Percentiles rank a stretch among this genome's conserved stretches.
Evolutionary conservation across 345 rosid genomes (phyloP).

Genomic region (Citrus hindsii): DNA sequence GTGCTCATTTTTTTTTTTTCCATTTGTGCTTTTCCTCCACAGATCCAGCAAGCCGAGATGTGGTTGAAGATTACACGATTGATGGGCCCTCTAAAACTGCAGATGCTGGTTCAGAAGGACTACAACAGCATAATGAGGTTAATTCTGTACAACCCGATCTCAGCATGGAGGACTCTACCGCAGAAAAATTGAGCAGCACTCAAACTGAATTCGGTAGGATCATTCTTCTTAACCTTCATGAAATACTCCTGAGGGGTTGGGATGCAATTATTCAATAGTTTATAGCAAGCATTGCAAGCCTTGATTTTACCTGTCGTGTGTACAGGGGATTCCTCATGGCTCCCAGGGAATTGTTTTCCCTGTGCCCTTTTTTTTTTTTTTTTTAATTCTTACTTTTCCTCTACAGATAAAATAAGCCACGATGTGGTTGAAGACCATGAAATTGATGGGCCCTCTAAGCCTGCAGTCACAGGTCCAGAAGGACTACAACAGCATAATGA

Average conservation of each 20-base stretch:
- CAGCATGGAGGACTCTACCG: background rate
- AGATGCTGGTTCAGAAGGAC: conserved; percentile 19
- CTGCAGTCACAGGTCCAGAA: conserved; percentile 20
- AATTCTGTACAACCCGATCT: background rate
- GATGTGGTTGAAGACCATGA: conserved; percentile 30
- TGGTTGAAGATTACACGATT: conserved; percentile 27
- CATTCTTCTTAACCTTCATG: background rate
- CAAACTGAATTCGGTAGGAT: background rate
- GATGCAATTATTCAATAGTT: background rate
- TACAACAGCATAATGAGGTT: conserved; percentile 30
- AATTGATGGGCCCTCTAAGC: conserved; percentile 22
- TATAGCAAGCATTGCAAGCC: background rate
- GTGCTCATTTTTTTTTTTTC: background rate
- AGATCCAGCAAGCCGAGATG: conserved; percentile 35
- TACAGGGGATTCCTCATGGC: background rate
- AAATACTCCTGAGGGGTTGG: background rate
- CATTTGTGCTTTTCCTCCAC: background rate
- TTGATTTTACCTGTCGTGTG: background rate
- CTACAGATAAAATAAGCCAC: conserved; percentile 35
- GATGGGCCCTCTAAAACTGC: conserved; percentile 26
- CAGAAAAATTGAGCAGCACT: background rate
- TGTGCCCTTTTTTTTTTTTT: background rate
- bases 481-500: conserved; percentile 21
- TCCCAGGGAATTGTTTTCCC: background rate
- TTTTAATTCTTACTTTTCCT: background rate